A percentile compares a stretch with the other conserved stretches of the same genome.
Conservation (phyloP, 1,139 yeast species). For the Nadsonia starkeyi-henricii region DNA sequence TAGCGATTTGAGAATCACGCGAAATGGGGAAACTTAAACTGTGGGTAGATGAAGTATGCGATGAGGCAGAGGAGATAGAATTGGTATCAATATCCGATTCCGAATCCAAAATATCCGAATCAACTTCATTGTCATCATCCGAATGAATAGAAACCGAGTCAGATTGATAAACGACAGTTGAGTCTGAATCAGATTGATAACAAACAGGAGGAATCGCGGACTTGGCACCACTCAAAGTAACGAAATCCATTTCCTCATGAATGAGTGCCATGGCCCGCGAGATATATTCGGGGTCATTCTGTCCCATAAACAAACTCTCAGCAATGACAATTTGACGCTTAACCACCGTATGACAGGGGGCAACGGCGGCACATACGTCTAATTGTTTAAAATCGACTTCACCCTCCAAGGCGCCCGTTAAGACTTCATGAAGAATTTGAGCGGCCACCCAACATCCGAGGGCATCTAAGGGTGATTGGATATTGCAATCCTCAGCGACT, state of each 20-base stretch:
- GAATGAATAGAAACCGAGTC: no score
- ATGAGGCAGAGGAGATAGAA: constrained; percentile 8
- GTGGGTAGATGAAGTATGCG: constrained; percentile 5
- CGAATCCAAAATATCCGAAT: constrained; percentile 4
- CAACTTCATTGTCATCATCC: constrained; percentile 6
- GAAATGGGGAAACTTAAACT: constrained; percentile 9
- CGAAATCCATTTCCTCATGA: constrained; percentile 11
- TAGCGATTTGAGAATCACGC: constrained; percentile 17
- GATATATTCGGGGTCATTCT: constrained; percentile 14
- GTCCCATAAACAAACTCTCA: constrained; percentile 19
- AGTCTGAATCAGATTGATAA: no score
- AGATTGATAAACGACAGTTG: no score
- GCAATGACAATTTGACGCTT: constrained; percentile 20
- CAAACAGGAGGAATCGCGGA: background rate
- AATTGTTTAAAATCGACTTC: constrained; percentile 12
- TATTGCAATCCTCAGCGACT: constrained; percentile 16
- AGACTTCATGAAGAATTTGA: constrained; percentile 15
- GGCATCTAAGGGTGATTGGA: constrained; percentile 20
- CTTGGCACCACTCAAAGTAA: background rate
- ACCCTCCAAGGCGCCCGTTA: constrained; percentile 13
- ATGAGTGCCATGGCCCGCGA: constrained; percentile 14
- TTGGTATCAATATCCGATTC: constrained; percentile 7
- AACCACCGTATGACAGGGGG: constrained; percentile 20
- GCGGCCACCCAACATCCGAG: constrained; percentile 21
- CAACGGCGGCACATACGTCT: constrained; percentile 15